A percentile compares a stretch with the other conserved stretches of the same genome.
Evolutionary conservation across 352 stramenopile genomes (phyloP).

Genomic region (Phytophthora europaea): DNA sequence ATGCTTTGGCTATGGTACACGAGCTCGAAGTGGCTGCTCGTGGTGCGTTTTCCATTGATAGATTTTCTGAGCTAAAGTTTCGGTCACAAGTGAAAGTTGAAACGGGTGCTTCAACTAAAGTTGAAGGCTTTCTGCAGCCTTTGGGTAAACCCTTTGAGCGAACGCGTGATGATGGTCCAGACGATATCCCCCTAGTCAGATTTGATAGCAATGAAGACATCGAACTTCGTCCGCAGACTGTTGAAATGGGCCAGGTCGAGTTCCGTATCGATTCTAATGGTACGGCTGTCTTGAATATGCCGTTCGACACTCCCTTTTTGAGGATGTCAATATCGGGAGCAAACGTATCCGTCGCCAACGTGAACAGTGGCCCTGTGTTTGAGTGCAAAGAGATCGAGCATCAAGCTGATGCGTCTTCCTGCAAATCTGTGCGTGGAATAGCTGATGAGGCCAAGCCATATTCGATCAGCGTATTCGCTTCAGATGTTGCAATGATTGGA

Average conservation of each 20-base stretch:
- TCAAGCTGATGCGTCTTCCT: conserved; percentile 53
- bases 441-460: conserved; percentile 40
- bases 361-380: conserved; percentile 57
- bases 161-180: conserved; percentile 6
- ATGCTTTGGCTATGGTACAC: conserved; percentile 56
- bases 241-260: conserved; percentile 54
- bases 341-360: conserved; percentile 56
- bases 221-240: conserved; percentile 55
- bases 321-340: conserved; percentile 50
- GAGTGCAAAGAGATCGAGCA: conserved; percentile 52
- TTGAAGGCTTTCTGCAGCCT: conserved; percentile 61
- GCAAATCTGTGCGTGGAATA: conserved; percentile 35
- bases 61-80: conserved; percentile 81
- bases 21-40: conserved; percentile 44
- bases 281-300: conserved; percentile 51
- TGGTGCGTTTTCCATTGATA: conserved; percentile 58
- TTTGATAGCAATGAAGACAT: conserved; percentile 50
- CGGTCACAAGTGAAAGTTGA: conserved; percentile 40
- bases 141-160: conserved; percentile 28
- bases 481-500: conserved; percentile 40
- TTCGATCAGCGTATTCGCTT: conserved; percentile 58
- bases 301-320: conserved; percentile 69
- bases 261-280: conserved; percentile 47
- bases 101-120: conserved; percentile 38
- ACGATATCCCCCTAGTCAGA: conserved; percentile 36